phyloP scores from a whole-genome alignment of 177 flowering plant species.

The Vitis hybrid region DNA sequence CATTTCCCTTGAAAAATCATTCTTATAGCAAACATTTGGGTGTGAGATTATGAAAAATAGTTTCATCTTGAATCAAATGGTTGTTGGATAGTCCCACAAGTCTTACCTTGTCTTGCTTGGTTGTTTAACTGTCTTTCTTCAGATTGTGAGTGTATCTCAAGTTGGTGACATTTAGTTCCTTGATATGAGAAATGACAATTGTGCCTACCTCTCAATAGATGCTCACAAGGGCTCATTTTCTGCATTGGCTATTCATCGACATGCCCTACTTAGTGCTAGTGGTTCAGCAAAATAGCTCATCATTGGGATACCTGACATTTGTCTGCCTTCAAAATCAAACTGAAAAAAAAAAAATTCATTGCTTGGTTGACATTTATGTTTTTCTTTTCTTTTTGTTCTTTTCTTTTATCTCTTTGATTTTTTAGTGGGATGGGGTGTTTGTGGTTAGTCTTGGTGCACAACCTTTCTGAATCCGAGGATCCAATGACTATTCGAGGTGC shows the following conservation, averaged over 20 bases:
- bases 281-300: slow-evolving; percentile 90
- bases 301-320: slow-evolving; percentile 4
- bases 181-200: slow-evolving; percentile 62
- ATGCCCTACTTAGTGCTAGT: slow-evolving; percentile 92
- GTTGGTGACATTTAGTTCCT: slow-evolving; percentile 93
- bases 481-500: too few species aligned
- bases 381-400: too few species aligned
- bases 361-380: too few species aligned
- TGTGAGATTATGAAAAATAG: not conserved
- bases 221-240: slow-evolving; percentile 92
- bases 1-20: not conserved
- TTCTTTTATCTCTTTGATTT: too few species aligned
- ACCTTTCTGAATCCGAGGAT: too few species aligned
- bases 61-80: too few species aligned
- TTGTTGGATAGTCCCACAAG: too few species aligned
- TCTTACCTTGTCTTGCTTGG: not conserved
- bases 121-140: slow-evolving; percentile 11
- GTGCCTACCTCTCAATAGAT: slow-evolving; percentile 65
- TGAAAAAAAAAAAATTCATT: too few species aligned
- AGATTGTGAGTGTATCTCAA: slow-evolving; percentile 92
- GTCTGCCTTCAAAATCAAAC: too few species aligned
- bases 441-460: too few species aligned
- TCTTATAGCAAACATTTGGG: not conserved
- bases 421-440: too few species aligned
- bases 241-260: slow-evolving; percentile 89